These are phyloP conservation scores for Populus deltoides DNA, from an alignment of 345 rosid genomes.

Conservation along the genomic window DNA sequence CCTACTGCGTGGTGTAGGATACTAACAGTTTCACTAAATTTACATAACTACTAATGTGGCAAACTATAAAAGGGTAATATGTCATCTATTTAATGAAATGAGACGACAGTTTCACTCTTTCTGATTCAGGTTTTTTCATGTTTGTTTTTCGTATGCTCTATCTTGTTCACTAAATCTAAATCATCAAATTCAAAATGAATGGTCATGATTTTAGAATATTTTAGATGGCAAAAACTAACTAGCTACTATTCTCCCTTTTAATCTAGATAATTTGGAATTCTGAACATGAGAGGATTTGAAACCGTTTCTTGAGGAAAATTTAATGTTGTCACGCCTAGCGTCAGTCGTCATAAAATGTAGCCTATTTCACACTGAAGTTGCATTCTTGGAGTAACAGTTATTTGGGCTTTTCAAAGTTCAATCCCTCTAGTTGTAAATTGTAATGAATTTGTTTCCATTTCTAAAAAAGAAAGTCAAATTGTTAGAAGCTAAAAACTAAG, in stretches of 20 bases:
- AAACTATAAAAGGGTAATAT: not conserved
- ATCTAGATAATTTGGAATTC: not conserved
- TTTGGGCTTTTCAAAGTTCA: not conserved
- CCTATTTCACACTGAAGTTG: not conserved
- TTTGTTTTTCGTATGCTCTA: not conserved
- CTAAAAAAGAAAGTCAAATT: not conserved
- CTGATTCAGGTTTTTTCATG: not conserved
- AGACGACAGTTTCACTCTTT: not conserved
- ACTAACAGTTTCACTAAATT: not conserved
- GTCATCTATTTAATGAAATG: not conserved
- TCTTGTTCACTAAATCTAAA: not conserved
- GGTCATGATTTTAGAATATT: not conserved
- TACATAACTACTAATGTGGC: not conserved
- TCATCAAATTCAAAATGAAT: not conserved
- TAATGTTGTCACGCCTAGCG: not conserved
- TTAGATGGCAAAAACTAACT: not conserved
- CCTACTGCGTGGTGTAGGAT: not conserved
- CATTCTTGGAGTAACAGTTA: not conserved
- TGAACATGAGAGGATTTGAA: not conserved
- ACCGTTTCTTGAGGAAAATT: not conserved
- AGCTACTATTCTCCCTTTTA: not conserved
- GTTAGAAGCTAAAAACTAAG: not conserved
- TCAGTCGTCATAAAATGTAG: not conserved
- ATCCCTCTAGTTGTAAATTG: not conserved
- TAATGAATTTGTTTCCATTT: not conserved